Evolutionary conservation across 1,284 basidiomycete species (phyloP).

Genomic region (Termitomyces sp.): DNA sequence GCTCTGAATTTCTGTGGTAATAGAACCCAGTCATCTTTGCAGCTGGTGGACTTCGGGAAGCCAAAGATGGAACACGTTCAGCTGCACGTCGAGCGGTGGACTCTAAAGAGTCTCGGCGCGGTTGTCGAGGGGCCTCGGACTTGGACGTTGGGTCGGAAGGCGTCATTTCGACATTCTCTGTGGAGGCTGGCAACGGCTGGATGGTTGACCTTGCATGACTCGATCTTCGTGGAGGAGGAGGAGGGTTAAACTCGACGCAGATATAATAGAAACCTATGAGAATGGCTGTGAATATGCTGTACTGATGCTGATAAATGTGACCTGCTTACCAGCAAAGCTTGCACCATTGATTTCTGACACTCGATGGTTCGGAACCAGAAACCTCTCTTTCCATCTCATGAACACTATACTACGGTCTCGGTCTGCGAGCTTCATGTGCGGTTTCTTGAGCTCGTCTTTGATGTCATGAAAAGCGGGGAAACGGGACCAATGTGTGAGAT

Average conservation of each 20-base stretch:
- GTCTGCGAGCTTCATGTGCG: conserved; percentile 71
- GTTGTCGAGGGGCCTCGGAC: conserved; percentile 31
- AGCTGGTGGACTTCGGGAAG: conserved; percentile 38
- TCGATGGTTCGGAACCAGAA: conserved; percentile 90
- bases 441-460: conserved; percentile 68
- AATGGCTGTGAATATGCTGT: conserved; percentile 16
- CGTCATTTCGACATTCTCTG: conserved; percentile 26
- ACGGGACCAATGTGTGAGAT: conserved; percentile 86
- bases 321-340: conserved; percentile 80
- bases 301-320: conserved; percentile 9
- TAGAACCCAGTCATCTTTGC: conserved; percentile 89
- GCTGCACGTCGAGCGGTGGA: conserved; percentile 34
- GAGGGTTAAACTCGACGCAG: conserved; percentile 71
- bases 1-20: conserved; percentile 88
- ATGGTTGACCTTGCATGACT: conserved; percentile 20
- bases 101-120: conserved; percentile 34
- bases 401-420: conserved; percentile 76
- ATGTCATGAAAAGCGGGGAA: conserved; percentile 87
- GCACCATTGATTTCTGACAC: conserved; percentile 94
- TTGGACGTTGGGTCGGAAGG: conserved; percentile 25
- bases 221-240: conserved; percentile 36
- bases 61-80: conserved; percentile 33
- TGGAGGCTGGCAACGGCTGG: conserved; percentile 28
- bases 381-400: conserved; percentile 97
- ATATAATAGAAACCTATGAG: conserved; percentile 80